Evolutionary conservation across 768 basidiomycete species (phyloP).

Genomic region (Tricholomella constricta): DNA sequence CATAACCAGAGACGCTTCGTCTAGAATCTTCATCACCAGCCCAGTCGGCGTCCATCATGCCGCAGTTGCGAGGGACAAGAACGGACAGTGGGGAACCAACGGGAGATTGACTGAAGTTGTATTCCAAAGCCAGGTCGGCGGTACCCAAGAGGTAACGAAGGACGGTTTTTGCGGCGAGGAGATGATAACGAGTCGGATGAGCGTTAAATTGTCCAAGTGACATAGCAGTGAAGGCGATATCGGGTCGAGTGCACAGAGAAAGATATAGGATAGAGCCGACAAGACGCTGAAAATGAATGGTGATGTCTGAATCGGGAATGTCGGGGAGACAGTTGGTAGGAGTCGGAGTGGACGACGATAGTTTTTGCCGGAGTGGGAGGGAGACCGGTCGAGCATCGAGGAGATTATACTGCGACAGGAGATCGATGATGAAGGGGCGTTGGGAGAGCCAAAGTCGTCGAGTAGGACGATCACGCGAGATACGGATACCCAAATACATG

Average conservation of each 20-base stretch:
- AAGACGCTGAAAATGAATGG: too few relatives aligned
- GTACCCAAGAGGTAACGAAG: slow-evolving; percentile 36
- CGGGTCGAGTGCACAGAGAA: too few relatives aligned
- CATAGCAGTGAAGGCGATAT: too few relatives aligned
- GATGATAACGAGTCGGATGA: slow-evolving; percentile 24
- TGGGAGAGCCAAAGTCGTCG: slow-evolving; percentile 15
- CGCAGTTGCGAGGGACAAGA: not conserved
- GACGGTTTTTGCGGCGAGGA: slow-evolving; percentile 32
- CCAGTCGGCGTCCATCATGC: slow-evolving; percentile 36
- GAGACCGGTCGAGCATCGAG: not conserved
- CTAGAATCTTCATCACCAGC: slow-evolving; percentile 24
- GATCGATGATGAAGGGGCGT: slow-evolving; percentile 7
- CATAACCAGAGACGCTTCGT: slow-evolving; percentile 23
- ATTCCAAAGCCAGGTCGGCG: slow-evolving; percentile 19
- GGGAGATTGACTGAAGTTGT: not conserved
- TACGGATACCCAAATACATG: too few relatives aligned
- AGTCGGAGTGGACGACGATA: not conserved
- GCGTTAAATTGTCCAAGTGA: too few relatives aligned
- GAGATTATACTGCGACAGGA: slow-evolving; percentile 16
- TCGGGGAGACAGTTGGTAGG: slow-evolving; percentile 11
- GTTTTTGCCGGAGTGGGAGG: not conserved
- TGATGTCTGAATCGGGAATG: too few relatives aligned
- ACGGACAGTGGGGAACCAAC: not conserved
- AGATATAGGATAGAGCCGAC: too few relatives aligned
- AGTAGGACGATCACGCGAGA: not conserved